Conservation (phyloP, 148 eudicot species). For the Euryodendron excelsum region DNA sequence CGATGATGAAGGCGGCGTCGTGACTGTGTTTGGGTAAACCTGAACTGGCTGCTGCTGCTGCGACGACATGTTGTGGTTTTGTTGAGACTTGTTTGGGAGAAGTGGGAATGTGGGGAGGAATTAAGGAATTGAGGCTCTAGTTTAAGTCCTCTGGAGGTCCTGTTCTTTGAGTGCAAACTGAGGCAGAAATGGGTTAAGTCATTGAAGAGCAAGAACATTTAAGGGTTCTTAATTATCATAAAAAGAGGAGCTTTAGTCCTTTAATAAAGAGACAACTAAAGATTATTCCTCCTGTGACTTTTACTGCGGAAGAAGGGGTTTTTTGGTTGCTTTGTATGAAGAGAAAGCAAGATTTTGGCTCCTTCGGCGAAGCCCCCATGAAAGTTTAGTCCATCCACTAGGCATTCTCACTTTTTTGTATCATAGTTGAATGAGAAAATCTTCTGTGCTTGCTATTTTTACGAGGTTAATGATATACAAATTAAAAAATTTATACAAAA, state of each 20-base stretch:
- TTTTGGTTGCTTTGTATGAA: slow-evolving; percentile 27
- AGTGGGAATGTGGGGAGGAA: neutral
- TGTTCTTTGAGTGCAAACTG: slow-evolving; percentile 26
- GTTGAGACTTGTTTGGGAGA: neutral
- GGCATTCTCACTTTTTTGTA: neutral
- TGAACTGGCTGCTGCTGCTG: slow-evolving; percentile 30
- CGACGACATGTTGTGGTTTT: slow-evolving; percentile 29
- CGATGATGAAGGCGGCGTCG: slow-evolving; percentile 18
- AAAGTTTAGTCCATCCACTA: slow-evolving; percentile 13
- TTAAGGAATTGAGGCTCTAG: neutral
- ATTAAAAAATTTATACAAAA: no score
- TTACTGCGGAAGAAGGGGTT: slow-evolving; percentile 19
- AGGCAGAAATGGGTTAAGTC: slow-evolving; percentile 15
- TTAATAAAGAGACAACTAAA: slow-evolving; percentile 37
- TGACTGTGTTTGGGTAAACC: slow-evolving; percentile 44
- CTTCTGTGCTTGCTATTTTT: no score
- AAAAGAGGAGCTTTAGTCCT: slow-evolving; percentile 27
- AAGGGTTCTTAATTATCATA: slow-evolving; percentile 28
- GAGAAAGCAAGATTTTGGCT: slow-evolving; percentile 46
- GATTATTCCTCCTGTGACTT: slow-evolving; percentile 29
- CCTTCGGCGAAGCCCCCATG: slow-evolving; percentile 14
- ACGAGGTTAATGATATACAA: no score
- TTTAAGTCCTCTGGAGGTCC: neutral
- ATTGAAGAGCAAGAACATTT: slow-evolving; percentile 22
- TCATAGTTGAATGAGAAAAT: slow-evolving; percentile 4